phyloP scores from a whole-genome alignment of 2,329 filamentous ascomycete genomes.

The Exophiala sp. region DNA sequence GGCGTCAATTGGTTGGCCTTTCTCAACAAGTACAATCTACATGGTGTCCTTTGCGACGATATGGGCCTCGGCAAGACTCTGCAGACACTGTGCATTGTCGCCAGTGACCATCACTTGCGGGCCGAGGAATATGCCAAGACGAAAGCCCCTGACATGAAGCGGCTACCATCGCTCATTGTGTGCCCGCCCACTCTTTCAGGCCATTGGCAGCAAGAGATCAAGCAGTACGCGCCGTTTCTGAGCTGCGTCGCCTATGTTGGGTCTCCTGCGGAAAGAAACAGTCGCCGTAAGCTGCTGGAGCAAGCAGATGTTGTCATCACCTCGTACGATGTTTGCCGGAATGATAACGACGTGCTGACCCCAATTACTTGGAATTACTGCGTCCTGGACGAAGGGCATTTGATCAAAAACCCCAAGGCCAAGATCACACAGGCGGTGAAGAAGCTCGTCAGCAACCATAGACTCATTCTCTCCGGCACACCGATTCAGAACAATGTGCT shows the following conservation, averaged over 20 bases:
- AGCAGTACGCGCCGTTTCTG: conserved; percentile 90
- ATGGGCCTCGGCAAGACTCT: conserved; percentile 98
- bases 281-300: conserved; percentile 62
- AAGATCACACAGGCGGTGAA: conserved; percentile 95
- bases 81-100: conserved; percentile 95
- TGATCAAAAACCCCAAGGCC: conserved; percentile 98
- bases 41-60: conserved; percentile 96
- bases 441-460: conserved; percentile 80
- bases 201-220: conserved; percentile 98
- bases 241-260: conserved; percentile 86
- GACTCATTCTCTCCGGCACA: conserved; percentile 90
- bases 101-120: conserved; percentile 90
- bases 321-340: conserved; percentile 95
- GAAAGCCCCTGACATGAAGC: conserved; percentile 67
- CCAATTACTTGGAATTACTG: conserved; percentile 94
- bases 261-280: conserved; percentile 70
- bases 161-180: conserved; percentile 84
- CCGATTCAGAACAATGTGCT: conserved; percentile 97
- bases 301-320: conserved; percentile 91
- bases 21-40: conserved; percentile 94
- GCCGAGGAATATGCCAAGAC: conserved; percentile 86
- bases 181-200: conserved; percentile 94
- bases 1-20: conserved; percentile 99
- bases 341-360: conserved; percentile 79
- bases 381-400: conserved; percentile 90